Percentiles rank a stretch among this genome's conserved stretches.
Conservation (phyloP, 306 rosid species). For the Castanea sativa region DNA sequence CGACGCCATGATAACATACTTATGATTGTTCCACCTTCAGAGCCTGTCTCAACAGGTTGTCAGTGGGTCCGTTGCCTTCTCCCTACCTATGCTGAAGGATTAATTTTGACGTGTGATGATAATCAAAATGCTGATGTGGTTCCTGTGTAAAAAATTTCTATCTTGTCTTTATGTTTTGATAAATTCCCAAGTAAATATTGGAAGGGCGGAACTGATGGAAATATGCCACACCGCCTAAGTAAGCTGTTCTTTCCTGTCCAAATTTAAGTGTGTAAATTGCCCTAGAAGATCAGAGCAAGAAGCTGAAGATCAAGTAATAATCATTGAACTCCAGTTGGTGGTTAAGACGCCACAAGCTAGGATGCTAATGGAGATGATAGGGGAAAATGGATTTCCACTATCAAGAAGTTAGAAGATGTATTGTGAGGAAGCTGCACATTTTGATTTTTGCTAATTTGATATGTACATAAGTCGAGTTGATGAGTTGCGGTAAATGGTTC, state of each 20-base stretch:
- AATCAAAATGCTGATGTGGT: constrained; percentile 74
- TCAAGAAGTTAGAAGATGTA: constrained; percentile 33
- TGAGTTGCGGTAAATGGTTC: constrained; percentile 52
- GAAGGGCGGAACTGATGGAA: constrained; percentile 28
- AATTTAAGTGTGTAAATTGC: constrained; percentile 37
- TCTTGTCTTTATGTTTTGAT: constrained; percentile 17
- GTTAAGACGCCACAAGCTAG: constrained; percentile 17
- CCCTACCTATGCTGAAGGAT: constrained; percentile 80
- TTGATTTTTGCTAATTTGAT: constrained; percentile 25
- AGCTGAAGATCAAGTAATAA: constrained; percentile 26
- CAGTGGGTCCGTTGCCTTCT: constrained; percentile 88
- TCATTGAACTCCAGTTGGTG: constrained; percentile 3
- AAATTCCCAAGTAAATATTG: constrained; percentile 28
- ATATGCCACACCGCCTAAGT: constrained; percentile 11
- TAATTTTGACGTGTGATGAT: constrained; percentile 77
- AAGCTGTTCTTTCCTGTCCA: constrained; percentile 27
- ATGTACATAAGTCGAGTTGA: constrained; percentile 51
- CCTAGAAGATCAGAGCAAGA: constrained; percentile 40
- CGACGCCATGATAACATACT: constrained; percentile 87
- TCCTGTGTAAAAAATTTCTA: constrained; percentile 57
- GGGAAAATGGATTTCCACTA: constrained; percentile 12
- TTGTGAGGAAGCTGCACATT: constrained; percentile 22
- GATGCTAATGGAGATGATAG: constrained; percentile 8
- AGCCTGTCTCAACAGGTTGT: constrained; percentile 83
- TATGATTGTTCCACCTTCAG: constrained; percentile 83